phyloP scores from a whole-genome alignment of 192 early-diverging fungal genomes.

The Jimgerdemannia flammicorona region DNA sequence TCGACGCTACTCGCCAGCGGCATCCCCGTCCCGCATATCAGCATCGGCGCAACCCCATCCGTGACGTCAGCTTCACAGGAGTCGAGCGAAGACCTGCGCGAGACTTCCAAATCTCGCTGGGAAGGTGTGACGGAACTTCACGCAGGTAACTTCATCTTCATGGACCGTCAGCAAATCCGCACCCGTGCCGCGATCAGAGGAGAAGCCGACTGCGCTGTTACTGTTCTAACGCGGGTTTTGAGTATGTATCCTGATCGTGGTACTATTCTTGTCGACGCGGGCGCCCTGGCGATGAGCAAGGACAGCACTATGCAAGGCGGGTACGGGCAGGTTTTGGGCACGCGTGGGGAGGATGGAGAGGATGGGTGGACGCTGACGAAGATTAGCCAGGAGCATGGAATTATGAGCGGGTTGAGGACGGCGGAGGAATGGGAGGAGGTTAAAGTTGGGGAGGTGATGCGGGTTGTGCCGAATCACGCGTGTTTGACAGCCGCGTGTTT shows the following conservation, averaged over 20 bases:
- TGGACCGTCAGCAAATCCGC: constrained; percentile 27
- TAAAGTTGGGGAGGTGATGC: constrained; percentile 16
- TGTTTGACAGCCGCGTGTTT: constrained; percentile 26
- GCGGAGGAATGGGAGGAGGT: constrained; percentile 2
- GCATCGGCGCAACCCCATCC: constrained; percentile 31
- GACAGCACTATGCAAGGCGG: constrained; percentile 30
- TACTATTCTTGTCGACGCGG: constrained; percentile 25
- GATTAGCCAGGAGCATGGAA: constrained; percentile 29
- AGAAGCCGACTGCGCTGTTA: constrained; percentile 14
- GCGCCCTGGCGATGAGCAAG: constrained; percentile 29
- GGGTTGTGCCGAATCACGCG: constrained; percentile 27
- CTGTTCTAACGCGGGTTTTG: constrained; percentile 21
- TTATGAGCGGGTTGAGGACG: constrained; percentile 15
- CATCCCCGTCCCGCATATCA: constrained; percentile 8
- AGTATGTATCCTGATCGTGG: constrained; percentile 20
- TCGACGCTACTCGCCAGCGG: constrained; percentile 15
- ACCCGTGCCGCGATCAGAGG: constrained; percentile 6
- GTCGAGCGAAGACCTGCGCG: constrained; percentile 2
- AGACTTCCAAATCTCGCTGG: constrained; percentile 2
- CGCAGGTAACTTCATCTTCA: constrained; percentile 25
- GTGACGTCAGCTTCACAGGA: constrained; percentile 15
- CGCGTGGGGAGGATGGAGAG: neutral
- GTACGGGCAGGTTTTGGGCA: constrained; percentile 19
- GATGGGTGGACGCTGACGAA: constrained; percentile 9
- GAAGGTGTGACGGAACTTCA: constrained; percentile 28